Evolutionary conservation across 177 flowering plant genomes (phyloP).

Genomic region (Vitis hybrid): DNA sequence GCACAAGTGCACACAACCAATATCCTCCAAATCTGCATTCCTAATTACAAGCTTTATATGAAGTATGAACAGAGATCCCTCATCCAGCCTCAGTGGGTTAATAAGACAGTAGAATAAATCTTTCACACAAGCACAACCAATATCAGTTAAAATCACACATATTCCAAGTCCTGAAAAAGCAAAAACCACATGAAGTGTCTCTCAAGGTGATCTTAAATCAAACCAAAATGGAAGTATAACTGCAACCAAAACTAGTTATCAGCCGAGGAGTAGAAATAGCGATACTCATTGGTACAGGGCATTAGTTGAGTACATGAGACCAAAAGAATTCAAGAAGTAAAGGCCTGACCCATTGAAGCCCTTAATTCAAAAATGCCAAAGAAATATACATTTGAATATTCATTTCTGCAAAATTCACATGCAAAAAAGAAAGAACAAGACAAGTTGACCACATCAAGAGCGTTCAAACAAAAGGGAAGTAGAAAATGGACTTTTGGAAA

Average conservation of each 20-base stretch:
- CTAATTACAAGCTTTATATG: too few relatives aligned
- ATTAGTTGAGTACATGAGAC: not conserved
- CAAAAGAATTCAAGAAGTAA: not conserved
- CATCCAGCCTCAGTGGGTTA: not conserved
- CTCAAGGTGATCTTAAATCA: too few relatives aligned
- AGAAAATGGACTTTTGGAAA: too few relatives aligned
- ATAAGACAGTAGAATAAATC: not conserved
- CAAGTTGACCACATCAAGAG: too few relatives aligned
- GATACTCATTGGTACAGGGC: not conserved
- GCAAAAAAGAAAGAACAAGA: not conserved
- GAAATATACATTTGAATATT: not conserved
- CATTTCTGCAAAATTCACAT: not conserved
- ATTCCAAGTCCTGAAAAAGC: not conserved
- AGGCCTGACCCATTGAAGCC: not conserved
- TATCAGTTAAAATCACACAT: too few relatives aligned
- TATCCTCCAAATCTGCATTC: too few relatives aligned
- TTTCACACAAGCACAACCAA: not conserved
- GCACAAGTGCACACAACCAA: too few relatives aligned
- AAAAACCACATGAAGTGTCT: too few relatives aligned
- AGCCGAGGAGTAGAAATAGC: not conserved
- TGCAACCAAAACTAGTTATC: not conserved
- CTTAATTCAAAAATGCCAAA: not conserved
- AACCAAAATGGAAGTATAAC: too few relatives aligned
- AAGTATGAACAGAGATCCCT: not conserved
- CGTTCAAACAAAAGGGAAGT: too few relatives aligned